Conservation (phyloP, 495 filamentous ascomycete species). For the Terfezia claveryi region DNA sequence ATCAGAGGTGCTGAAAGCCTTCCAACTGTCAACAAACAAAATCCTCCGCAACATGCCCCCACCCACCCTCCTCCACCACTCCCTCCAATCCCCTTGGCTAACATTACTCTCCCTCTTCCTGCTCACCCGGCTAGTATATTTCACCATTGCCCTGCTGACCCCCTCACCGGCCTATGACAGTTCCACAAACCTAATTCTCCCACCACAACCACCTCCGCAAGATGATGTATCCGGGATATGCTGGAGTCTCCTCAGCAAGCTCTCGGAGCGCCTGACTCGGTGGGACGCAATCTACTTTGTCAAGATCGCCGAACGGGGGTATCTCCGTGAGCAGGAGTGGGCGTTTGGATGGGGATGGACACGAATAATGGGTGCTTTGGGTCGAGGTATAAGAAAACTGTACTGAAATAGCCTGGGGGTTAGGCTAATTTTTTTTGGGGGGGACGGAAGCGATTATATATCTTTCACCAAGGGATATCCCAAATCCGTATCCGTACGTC, state of each 20-base stretch:
- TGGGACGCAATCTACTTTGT: conserved; percentile 91
- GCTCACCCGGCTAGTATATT: conserved; percentile 52
- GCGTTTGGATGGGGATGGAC: conserved; percentile 62
- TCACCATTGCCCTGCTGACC: conserved; percentile 36
- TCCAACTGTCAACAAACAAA: no score
- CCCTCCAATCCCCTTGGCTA: no score
- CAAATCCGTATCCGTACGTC: conserved; percentile 18
- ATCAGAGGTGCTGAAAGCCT: no score
- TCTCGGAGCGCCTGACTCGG: conserved; percentile 39
- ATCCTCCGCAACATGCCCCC: no score
- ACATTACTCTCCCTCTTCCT: conserved; percentile 20
- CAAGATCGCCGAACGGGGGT: conserved; percentile 43
- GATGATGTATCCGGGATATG: background rate
- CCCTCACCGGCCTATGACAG: conserved; percentile 81
- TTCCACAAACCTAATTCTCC: conserved; percentile 42
- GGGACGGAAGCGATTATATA: background rate
- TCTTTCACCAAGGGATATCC: background rate
- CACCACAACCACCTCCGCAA: background rate
- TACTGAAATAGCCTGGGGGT: background rate
- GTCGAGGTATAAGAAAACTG: conserved; percentile 24
- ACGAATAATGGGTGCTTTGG: conserved; percentile 25
- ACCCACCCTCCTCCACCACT: no score
- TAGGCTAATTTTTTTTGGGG: background rate
- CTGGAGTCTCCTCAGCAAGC: conserved; percentile 13
- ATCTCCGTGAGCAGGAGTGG: conserved; percentile 89